phyloP scores from a whole-genome alignment of 139 green algal species.

The Chlamydomonas asymmetrica region DNA sequence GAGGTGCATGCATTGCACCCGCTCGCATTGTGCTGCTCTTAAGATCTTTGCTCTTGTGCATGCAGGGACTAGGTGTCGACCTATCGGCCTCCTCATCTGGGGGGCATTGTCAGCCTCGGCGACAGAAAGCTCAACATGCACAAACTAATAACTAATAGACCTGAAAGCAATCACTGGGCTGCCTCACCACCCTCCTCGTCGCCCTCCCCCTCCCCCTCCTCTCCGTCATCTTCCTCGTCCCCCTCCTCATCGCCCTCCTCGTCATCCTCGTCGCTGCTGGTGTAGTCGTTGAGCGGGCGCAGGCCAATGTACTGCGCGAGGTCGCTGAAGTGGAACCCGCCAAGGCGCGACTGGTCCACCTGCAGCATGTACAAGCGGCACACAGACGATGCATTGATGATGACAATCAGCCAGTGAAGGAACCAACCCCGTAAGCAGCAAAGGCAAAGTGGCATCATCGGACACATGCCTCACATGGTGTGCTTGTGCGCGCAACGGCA shows the following conservation, averaged over 20 bases:
- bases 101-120: no score
- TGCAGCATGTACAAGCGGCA: background rate
- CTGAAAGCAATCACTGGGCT: no score
- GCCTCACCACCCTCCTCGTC: slow-evolving; percentile 1
- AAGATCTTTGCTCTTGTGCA: no score
- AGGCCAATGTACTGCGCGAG: slow-evolving; percentile 42
- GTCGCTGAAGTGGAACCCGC: slow-evolving; percentile 41
- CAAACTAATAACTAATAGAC: no score
- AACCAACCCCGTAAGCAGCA: background rate
- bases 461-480: background rate
- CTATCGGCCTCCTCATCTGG: no score
- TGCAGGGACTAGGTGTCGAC: no score
- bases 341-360: slow-evolving; percentile 36
- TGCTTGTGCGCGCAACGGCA: background rate
- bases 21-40: no score
- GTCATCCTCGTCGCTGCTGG: slow-evolving; percentile 16
- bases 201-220: background rate
- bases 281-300: slow-evolving; percentile 10
- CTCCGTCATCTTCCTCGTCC: slow-evolving; percentile 11
- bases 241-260: slow-evolving; percentile 7
- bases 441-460: background rate
- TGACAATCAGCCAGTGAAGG: background rate
- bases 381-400: background rate
- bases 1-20: no score
- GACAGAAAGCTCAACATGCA: no score